Evolutionary conservation across 2,329 filamentous ascomycete genomes (phyloP).

Genomic region (Cladobotryum protrusum): DNA sequence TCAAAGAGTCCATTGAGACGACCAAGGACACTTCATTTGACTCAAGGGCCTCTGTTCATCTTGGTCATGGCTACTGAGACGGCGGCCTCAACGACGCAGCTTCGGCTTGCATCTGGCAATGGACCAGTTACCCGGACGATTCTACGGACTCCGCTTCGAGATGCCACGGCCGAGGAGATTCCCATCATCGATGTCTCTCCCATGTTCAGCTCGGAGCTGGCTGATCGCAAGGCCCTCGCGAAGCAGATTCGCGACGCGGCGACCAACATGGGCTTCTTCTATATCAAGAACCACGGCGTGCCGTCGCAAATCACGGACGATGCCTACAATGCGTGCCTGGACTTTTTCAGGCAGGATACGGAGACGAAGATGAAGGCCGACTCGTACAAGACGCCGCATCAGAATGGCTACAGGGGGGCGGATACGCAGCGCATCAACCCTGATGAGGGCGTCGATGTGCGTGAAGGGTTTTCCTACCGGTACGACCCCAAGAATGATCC

Average conservation of each 20-base stretch:
- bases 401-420: constrained; percentile 42
- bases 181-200: constrained; percentile 46
- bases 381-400: constrained; percentile 33
- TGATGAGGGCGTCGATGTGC: constrained; percentile 42
- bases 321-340: constrained; percentile 28
- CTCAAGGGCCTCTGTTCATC: no score
- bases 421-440: constrained; percentile 42
- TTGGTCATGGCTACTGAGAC: constrained; percentile 7
- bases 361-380: constrained; percentile 36
- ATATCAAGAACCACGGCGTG: constrained; percentile 46
- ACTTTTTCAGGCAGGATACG: constrained; percentile 43
- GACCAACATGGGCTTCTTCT: constrained; percentile 49
- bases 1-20: no score
- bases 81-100: constrained; percentile 18
- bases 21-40: background rate
- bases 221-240: constrained; percentile 34
- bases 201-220: constrained; percentile 30
- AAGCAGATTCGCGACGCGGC: constrained; percentile 38
- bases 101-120: constrained; percentile 31
- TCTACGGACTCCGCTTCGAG: constrained; percentile 29
- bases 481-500: constrained; percentile 37
- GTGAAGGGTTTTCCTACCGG: constrained; percentile 45
- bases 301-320: constrained; percentile 21
- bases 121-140: constrained; percentile 32
- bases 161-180: constrained; percentile 38